Base-by-base conservation (phyloP, 805 yeast species). In the Monosporozyma aquatica region DNA sequence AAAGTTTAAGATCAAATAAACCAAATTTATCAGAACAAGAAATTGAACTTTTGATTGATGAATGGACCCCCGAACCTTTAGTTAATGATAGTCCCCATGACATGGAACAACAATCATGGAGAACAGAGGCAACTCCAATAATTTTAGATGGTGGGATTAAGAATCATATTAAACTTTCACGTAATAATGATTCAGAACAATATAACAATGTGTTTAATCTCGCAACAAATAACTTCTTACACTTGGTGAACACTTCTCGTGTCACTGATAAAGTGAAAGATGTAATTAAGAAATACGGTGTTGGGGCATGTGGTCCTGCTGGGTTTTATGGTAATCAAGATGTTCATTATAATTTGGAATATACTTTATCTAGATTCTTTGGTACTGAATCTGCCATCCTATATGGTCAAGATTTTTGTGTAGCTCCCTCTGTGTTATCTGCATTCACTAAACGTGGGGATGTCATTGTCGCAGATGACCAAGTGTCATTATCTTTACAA, bases 221-320 rank as follows among this genome's bases (percentile, higher is more conserved):
- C 53, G 74, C 87, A 4, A 74, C 87, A 3, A 63, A 74, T 43
- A 95, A 90, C 64, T 80, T 81, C 51, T 70, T 86, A 56, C 74
- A 78, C 52, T 65, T 87, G 58, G 74, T 80, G 39, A 62, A 64
- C 26, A 64, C 74, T 51, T 62, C 64, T 17, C 58, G 48, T 13
- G 68, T 87, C 30, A 67, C 67, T 41, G 61, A 68, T 17, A 72
- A 69, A 10, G 87, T 87, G 4, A 71, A 75, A 41, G 59, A 67
- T 24, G 70, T 77, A 18, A 78, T 92, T 47, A 68, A 69, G 37
- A 69, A 70, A 44, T 78, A 82, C 45, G 98, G 98, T 59, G 97
- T 92, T 40, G 98, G 98, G 49, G 90, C 97, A 1, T 92, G 98
- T 69, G 96, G 97, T 32, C 97, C 98, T 5, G 95, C 97, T 34